Percentiles rank a stretch among this genome's conserved stretches.
Evolutionary conservation across 768 basidiomycete species (phyloP).

Genomic region (Tubosaeta sp.): DNA sequence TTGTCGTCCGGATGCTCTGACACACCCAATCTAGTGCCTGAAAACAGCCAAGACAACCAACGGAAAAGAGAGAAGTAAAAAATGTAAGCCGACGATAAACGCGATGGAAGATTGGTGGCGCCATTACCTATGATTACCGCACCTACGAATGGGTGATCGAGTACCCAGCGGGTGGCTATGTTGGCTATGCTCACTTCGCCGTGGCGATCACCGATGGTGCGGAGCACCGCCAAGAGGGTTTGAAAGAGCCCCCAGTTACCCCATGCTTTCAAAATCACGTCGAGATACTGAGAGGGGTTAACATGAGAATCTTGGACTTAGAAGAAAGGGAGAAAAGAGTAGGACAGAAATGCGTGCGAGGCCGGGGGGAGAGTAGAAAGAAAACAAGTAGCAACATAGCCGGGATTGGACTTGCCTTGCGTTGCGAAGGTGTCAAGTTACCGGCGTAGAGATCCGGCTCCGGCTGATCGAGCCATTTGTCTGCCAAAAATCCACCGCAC

Average conservation of each 20-base stretch:
- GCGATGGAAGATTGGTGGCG: constrained; percentile 1
- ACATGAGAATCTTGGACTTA: background rate
- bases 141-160: constrained; percentile 73
- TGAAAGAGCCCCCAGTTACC: constrained; percentile 78
- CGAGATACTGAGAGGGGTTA: constrained; percentile 58
- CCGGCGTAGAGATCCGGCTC: constrained; percentile 72
- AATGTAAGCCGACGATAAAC: background rate
- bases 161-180: constrained; percentile 77
- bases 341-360: background rate
- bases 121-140: constrained; percentile 70
- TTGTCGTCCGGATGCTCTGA: constrained; percentile 75
- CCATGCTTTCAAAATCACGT: constrained; percentile 78
- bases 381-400: too few relatives aligned
- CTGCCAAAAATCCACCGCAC: constrained; percentile 82
- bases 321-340: background rate
- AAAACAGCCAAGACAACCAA: background rate
- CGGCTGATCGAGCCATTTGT: constrained; percentile 63
- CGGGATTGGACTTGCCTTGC: constrained; percentile 56
- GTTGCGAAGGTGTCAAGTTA: constrained; percentile 72
- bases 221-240: constrained; percentile 52
- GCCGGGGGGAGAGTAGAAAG: too few relatives aligned
- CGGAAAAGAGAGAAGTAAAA: constrained; percentile 1
- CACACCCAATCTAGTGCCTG: constrained; percentile 71
- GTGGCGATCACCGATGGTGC: constrained; percentile 63
- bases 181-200: constrained; percentile 67